Base-by-base conservation (phyloP, 345 rosid species). In the Anacardium occidentale region DNA sequence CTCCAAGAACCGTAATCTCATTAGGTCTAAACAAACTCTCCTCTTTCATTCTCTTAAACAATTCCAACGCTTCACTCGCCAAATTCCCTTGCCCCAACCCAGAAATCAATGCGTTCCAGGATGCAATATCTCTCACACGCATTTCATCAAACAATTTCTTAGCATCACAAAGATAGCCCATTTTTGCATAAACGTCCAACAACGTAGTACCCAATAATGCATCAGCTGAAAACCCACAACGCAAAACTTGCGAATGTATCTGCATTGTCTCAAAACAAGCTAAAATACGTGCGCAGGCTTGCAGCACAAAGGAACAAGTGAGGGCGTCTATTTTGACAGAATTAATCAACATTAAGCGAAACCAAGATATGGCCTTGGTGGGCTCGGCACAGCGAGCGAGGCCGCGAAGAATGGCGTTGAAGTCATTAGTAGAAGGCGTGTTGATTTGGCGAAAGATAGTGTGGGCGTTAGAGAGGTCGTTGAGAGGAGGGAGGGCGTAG, bases 341-440 rank as follows among this genome's bases (percentile, higher is more conserved):
- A 14, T 76, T 40, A 15, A 80, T 81, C 56, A 83, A 68, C 89
- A 87, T 79, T 56, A 82, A 54, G 64, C 80, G 83, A 75, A 76
- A 94, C 93, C 93, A 91, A 1, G 78, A 32, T 77, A 91, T 75
- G 20, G 94, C 88, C 26, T 72, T 58, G 1, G 77, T 25, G 3
- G 98, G 98, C 25, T 78, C 52, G 12, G 90, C 83, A 57, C 87
- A 80, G 13, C 63, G 66, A 77, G 87, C 81, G 77, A 84, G 77
- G 75, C 97, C 96, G 1, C 98, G 93, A 77, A 94, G 82, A 83
- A 94, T 76, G 25, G 97, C 96, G 71, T 91, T 94, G 83, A 87
- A 90, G 71, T 94, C 98, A 77, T 89, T 91, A 66, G 96, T 87
- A 65, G 89, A 72, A 62, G 97, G 97, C 47, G 10, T 64, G 42